phyloP scores from a whole-genome alignment of 2,329 filamentous ascomycete species.

The Neobulgaria alba region DNA sequence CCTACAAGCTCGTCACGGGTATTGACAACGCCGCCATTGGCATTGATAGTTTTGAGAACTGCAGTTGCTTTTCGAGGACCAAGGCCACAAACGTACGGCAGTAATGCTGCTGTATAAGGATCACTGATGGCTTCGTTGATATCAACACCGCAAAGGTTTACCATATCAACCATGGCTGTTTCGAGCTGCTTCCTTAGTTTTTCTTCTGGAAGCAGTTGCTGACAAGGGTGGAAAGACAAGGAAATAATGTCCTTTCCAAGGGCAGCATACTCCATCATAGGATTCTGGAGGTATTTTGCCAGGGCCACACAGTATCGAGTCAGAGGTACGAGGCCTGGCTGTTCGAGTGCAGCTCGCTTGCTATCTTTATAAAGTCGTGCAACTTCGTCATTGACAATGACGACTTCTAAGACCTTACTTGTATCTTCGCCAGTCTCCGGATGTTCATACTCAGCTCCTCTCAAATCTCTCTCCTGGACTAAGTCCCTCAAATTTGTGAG shows the following conservation, averaged over 20 bases:
- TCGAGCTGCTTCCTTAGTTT: slow-evolving; percentile 82
- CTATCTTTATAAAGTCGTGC: slow-evolving; percentile 95
- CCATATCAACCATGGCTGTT: slow-evolving; percentile 97
- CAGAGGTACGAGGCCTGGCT: slow-evolving; percentile 69
- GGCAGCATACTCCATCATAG: slow-evolving; percentile 91
- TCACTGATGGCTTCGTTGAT: slow-evolving; percentile 86
- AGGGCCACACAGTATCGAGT: slow-evolving; percentile 85
- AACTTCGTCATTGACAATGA: slow-evolving; percentile 93
- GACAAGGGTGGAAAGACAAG: slow-evolving; percentile 80
- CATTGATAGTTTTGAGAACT: slow-evolving; percentile 81
- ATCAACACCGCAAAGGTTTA: slow-evolving; percentile 92
- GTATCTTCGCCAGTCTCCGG: slow-evolving; percentile 65
- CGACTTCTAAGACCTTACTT: slow-evolving; percentile 73
- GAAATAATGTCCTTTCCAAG: slow-evolving; percentile 82
- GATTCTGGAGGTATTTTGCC: slow-evolving; percentile 88
- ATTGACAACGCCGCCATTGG: slow-evolving; percentile 78
- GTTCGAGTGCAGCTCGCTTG: slow-evolving; percentile 66
- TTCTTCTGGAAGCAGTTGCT: slow-evolving; percentile 80
- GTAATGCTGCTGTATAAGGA: slow-evolving; percentile 71
- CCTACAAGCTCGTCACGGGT: slow-evolving; percentile 84
- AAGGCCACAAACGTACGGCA: slow-evolving; percentile 85
- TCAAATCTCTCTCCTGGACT: slow-evolving; percentile 67
- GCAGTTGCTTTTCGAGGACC: slow-evolving; percentile 85
- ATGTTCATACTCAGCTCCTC: slow-evolving; percentile 75
- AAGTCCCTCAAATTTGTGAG: slow-evolving; percentile 74